phyloP scores from a whole-genome alignment of 257 asterid species.

The Solanum infundibuliforme region DNA sequence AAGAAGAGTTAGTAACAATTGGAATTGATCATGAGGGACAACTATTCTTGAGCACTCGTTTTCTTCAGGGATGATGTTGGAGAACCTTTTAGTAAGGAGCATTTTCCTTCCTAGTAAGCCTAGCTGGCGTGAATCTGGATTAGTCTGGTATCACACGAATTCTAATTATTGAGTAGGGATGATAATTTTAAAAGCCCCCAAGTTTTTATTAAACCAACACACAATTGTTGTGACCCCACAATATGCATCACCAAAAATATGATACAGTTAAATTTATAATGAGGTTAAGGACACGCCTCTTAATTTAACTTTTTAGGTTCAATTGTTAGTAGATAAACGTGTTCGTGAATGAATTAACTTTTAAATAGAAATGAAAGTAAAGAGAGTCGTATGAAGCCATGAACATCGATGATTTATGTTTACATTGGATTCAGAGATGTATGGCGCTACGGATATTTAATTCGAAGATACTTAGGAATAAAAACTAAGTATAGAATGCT shows the following conservation, averaged over 20 bases:
- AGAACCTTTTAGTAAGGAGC: not conserved
- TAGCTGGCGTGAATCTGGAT: not conserved
- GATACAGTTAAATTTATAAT: too few relatives aligned
- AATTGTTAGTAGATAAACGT: not conserved
- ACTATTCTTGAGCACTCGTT: not conserved
- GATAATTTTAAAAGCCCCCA: too few relatives aligned
- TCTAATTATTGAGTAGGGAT: too few relatives aligned
- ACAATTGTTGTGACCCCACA: too few relatives aligned
- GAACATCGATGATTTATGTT: too few relatives aligned
- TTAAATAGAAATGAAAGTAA: not conserved
- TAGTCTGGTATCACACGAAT: not conserved
- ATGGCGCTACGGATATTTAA: too few relatives aligned
- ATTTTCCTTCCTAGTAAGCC: not conserved
- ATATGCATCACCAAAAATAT: too few relatives aligned
- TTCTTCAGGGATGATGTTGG: not conserved
- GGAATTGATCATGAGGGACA: not conserved
- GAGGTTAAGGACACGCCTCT: not conserved
- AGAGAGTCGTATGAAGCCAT: not conserved
- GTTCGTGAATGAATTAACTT: not conserved
- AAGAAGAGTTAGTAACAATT: not conserved
- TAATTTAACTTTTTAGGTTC: not conserved
- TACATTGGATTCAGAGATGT: too few relatives aligned
- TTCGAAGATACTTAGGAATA: too few relatives aligned
- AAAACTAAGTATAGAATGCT: too few relatives aligned
- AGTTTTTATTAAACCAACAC: too few relatives aligned